Evolutionary conservation across 192 early-diverging fungal species (phyloP).

Genomic region (Spizellomyces sp.): DNA sequence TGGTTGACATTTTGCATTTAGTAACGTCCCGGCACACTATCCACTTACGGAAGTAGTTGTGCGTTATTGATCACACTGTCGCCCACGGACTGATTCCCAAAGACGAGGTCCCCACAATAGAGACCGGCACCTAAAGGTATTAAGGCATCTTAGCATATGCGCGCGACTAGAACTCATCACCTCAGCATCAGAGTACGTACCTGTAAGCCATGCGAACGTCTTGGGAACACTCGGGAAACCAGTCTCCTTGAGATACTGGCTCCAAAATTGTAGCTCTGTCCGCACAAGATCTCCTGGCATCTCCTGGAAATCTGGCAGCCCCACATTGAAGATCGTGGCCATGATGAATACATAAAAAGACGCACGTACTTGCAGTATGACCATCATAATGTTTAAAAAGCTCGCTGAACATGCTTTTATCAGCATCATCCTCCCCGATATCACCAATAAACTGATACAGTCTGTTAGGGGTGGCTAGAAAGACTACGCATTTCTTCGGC

Average conservation of each 20-base stretch:
- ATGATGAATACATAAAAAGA: not conserved
- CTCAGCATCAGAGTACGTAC: constrained; percentile 26
- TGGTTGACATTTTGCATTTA: constrained; percentile 35
- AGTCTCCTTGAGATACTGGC: constrained; percentile 60
- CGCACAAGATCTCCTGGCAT: constrained; percentile 56
- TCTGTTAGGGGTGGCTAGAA: constrained; percentile 80
- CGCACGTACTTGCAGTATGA: constrained; percentile 56
- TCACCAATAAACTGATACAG: constrained; percentile 90
- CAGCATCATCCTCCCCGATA: constrained; percentile 44
- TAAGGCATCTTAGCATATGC: not conserved
- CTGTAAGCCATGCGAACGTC: constrained; percentile 91
- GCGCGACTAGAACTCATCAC: not conserved
- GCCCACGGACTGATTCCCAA: constrained; percentile 70
- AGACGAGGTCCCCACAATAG: constrained; percentile 80
- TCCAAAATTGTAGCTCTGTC: constrained; percentile 71
- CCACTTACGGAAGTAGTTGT: constrained; percentile 74
- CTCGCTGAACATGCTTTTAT: constrained; percentile 73
- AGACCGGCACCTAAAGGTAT: constrained; percentile 69
- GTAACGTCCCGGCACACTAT: constrained; percentile 1
- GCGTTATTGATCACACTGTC: constrained; percentile 84
- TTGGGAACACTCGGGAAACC: constrained; percentile 69
- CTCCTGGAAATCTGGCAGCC: constrained; percentile 62
- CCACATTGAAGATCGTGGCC: not conserved
- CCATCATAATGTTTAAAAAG: constrained; percentile 74
- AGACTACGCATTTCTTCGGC: constrained; percentile 74